Evolutionary conservation across 2,329 filamentous ascomycete species (phyloP), one percentile per base, ranked within the genome.

Genomic region (Lizonia empirigonia): DNA sequence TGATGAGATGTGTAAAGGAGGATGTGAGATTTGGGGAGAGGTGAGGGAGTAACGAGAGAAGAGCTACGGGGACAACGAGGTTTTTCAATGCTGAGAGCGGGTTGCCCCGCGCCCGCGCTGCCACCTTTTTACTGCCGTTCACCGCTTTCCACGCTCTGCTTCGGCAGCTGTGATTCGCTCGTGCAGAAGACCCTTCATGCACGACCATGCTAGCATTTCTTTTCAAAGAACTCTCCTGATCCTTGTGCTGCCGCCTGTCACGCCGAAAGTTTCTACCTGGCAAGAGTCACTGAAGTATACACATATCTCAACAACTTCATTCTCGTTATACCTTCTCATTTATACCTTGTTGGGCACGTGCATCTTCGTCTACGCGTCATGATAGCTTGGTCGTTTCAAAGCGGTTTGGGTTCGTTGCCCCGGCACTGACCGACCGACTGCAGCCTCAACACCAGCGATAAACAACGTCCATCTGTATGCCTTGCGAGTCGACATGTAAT

Each of bases 1-100:
- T 85, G 58, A 61, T 82, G 73, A 44, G 44, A 22, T 49, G 23
- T 58, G 44, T 50, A 44, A 53, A 47, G 44, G 26, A 44, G 33
- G 37, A 41, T 46, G 46, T 57, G 42, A 35, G 49, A 52, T 48
- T 44, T 50, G 49, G 44, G 42, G 44, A 38, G 42, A 38, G 29
- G 51, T 46, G 52, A 49, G 46, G 45, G 40, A 58, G 54, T 44
- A 53, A 50, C 50, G 50, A 51, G 55, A 47, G 50, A 48, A 49
- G 56, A 48, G 55, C 55, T 51, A 46, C 52, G 41, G 54, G n/a
- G 53, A 29, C 38, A 36, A 37, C 41, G 55, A 54, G 49, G 32
- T 53, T 53, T 53, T 53, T 53, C 33, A 30, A 53, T 48, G 44
- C 44, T 44, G 34, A 40, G 49, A 23, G 49, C 41, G 41, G 32